Evolutionary conservation across 805 yeast species (phyloP).

Genomic region (Middelhovenomyces tepae): DNA sequence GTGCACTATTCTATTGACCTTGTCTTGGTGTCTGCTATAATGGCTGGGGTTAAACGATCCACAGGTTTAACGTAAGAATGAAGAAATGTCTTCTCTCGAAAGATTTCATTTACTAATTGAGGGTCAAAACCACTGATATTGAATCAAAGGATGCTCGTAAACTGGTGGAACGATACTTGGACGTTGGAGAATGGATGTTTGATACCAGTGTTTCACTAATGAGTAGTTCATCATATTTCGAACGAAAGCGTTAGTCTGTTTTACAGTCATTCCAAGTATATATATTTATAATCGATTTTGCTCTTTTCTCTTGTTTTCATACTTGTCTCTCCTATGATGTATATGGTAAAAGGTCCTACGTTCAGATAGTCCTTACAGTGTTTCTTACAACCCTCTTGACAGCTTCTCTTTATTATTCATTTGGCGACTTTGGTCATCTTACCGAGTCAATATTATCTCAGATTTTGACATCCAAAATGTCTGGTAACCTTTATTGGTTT

Average conservation of each 20-base stretch:
- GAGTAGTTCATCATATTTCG: slow-evolving; percentile 67
- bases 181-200: slow-evolving; percentile 74
- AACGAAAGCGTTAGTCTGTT: slow-evolving; percentile 25
- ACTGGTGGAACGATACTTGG: slow-evolving; percentile 54
- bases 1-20: slow-evolving; percentile 72
- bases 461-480: too few species aligned
- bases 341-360: slow-evolving; percentile 12
- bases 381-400: too few species aligned
- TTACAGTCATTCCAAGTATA: too few species aligned
- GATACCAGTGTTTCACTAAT: slow-evolving; percentile 64
- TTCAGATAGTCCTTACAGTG: too few species aligned
- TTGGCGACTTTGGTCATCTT: too few species aligned
- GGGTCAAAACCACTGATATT: slow-evolving; percentile 40
- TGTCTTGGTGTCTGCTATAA: slow-evolving; percentile 64
- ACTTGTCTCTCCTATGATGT: too few species aligned
- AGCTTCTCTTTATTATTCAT: too few species aligned
- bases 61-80: slow-evolving; percentile 55
- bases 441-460: too few species aligned
- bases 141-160: slow-evolving; percentile 38
- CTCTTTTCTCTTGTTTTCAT: too few species aligned
- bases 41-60: slow-evolving; percentile 79
- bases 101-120: not conserved
- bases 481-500: too few species aligned
- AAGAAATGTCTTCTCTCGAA: slow-evolving; percentile 1
- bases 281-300: too few species aligned